phyloP scores from a whole-genome alignment of 352 stramenopile genomes.

The Pythium brachiatum region DNA sequence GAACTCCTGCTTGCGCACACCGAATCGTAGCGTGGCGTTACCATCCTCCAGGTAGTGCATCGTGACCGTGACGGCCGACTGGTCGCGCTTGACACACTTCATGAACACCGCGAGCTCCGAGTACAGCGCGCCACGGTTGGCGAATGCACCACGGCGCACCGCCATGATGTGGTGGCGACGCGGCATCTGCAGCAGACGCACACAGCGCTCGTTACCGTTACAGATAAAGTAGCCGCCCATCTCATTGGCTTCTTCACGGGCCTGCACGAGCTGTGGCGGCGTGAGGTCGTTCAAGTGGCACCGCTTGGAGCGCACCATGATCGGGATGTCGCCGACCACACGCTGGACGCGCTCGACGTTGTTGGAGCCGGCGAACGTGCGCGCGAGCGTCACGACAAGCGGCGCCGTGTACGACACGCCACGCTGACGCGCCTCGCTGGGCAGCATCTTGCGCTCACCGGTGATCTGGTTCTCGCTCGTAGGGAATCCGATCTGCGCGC shows the following conservation, averaged over 20 bases:
- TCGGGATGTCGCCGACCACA: slow-evolving; percentile 94
- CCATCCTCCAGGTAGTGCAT: slow-evolving; percentile 98
- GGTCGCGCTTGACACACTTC: slow-evolving; percentile 95
- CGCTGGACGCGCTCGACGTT: slow-evolving; percentile 83
- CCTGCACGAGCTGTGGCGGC: slow-evolving; percentile 86
- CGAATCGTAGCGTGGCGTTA: slow-evolving; percentile 95
- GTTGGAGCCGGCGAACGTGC: slow-evolving; percentile 72
- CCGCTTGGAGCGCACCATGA: slow-evolving; percentile 96
- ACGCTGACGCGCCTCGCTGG: slow-evolving; percentile 95
- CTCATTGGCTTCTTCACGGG: slow-evolving; percentile 94
- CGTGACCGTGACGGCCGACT: slow-evolving; percentile 96
- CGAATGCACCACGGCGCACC: slow-evolving; percentile 97
- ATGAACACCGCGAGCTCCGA: slow-evolving; percentile 97
- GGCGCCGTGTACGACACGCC: slow-evolving; percentile 95
- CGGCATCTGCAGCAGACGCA: slow-evolving; percentile 96
- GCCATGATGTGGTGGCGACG: slow-evolving; percentile 89
- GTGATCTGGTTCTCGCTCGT: slow-evolving; percentile 83
- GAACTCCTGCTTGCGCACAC: slow-evolving; percentile 98
- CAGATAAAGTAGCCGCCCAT: slow-evolving; percentile 99
- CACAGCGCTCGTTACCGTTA: slow-evolving; percentile 98
- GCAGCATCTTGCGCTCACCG: slow-evolving; percentile 83
- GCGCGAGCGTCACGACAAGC: slow-evolving; percentile 92
- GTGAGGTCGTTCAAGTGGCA: slow-evolving; percentile 93
- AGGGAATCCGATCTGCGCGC: slow-evolving; percentile 92
- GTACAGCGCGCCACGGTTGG: slow-evolving; percentile 95